A percentile compares a stretch with the other conserved stretches of the same genome.
These are phyloP conservation scores for Insectozyma bohioensis DNA, from an alignment of 1,139 yeast genomes.

Conservation along the genomic window DNA sequence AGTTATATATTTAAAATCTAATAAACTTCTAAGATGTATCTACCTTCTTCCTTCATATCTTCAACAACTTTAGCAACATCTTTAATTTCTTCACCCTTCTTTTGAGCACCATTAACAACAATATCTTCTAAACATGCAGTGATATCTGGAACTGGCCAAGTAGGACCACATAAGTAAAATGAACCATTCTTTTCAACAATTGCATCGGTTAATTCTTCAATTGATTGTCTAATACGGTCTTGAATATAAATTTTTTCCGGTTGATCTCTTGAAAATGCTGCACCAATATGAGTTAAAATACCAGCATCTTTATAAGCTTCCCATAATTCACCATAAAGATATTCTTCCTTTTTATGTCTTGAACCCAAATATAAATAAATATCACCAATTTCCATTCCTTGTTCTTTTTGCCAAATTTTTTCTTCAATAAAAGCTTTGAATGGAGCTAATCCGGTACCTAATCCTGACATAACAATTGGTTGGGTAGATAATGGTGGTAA, in stretches of 20 bases:
- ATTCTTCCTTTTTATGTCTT: conserved; percentile 94
- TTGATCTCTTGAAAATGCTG: conserved; percentile 98
- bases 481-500: conserved; percentile 83
- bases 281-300: conserved; percentile 90
- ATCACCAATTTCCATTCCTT: conserved; percentile 88
- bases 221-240: conserved; percentile 81
- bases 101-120: conserved; percentile 66
- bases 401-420: conserved; percentile 88
- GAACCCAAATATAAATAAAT: conserved; percentile 89
- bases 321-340: conserved; percentile 95
- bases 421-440: conserved; percentile 97
- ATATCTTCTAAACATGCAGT: conserved; percentile 89
- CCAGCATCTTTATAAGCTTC: conserved; percentile 95
- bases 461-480: conserved; percentile 95
- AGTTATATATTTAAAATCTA: conserved; percentile 27
- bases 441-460: conserved; percentile 98
- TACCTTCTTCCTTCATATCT: conserved; percentile 88
- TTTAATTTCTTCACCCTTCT: conserved; percentile 59
- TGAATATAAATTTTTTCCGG: conserved; percentile 93
- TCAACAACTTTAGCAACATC: conserved; percentile 83
- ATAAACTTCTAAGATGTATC: conserved; percentile 93
- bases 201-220: conserved; percentile 74
- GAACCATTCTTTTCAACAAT: conserved; percentile 78
- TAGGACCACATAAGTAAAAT: conserved; percentile 97
- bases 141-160: conserved; percentile 99